These are phyloP conservation scores for Teunomyces pallodes DNA, from an alignment of 805 yeast species.

Conservation along the genomic window DNA sequence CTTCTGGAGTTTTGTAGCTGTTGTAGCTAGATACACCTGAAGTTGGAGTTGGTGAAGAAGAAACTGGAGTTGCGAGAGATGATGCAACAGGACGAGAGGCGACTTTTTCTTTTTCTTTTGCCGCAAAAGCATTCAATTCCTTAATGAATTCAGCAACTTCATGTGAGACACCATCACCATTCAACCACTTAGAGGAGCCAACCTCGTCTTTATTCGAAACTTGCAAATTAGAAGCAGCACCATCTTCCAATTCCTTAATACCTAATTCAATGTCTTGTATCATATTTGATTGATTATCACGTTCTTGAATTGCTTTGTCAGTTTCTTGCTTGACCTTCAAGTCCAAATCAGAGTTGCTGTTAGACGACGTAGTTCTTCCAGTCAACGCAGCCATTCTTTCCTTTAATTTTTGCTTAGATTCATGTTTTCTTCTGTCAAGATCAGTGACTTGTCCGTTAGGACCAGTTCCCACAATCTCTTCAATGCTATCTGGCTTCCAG, in stretches of 20 bases:
- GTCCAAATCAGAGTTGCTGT: slow-evolving; percentile 54
- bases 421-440: slow-evolving; percentile 74
- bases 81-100: slow-evolving; percentile 1
- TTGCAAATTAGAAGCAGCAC: slow-evolving; percentile 42
- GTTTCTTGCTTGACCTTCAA: slow-evolving; percentile 50
- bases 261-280: slow-evolving; percentile 72
- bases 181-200: slow-evolving; percentile 73
- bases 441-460: slow-evolving; percentile 86
- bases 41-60: slow-evolving; percentile 13
- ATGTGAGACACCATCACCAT: slow-evolving; percentile 70
- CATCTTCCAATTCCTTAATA: slow-evolving; percentile 60
- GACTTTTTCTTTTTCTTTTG: background rate
- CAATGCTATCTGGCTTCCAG: slow-evolving; percentile 39
- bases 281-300: slow-evolving; percentile 54
- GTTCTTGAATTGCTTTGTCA: slow-evolving; percentile 50
- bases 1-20: slow-evolving; percentile 52
- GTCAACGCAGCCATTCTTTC: slow-evolving; percentile 93
- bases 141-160: slow-evolving; percentile 62
- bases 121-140: slow-evolving; percentile 38
- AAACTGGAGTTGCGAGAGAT: slow-evolving; percentile 6
- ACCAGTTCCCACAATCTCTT: slow-evolving; percentile 70
- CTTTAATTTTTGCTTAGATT: slow-evolving; percentile 71
- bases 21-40: slow-evolving; percentile 13
- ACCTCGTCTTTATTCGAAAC: slow-evolving; percentile 41
- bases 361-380: slow-evolving; percentile 56